Conservation (phyloP, 306 rosid genomes). For the Lablab purpureus region DNA sequence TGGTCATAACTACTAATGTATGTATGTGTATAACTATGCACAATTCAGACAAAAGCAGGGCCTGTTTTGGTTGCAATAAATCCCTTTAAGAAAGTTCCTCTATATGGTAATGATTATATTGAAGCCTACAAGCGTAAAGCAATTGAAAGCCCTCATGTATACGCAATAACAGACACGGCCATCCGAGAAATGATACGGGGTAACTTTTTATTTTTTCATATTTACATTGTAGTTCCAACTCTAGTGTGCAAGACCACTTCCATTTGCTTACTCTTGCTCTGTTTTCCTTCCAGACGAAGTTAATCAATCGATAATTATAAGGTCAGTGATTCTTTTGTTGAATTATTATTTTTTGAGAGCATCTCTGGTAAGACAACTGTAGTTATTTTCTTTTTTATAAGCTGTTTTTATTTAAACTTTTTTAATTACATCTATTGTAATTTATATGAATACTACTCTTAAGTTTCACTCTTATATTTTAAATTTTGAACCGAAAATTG, state of each 20-base stretch:
- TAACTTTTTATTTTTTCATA: conserved; percentile 36
- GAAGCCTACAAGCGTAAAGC: conserved; percentile 82
- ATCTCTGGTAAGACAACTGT: conserved; percentile 4
- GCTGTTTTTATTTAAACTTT: conserved; percentile 9
- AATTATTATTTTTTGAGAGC: conserved; percentile 6
- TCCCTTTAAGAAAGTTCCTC: conserved; percentile 88
- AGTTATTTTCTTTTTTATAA: conserved; percentile 17
- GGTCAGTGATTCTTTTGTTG: conserved; percentile 56
- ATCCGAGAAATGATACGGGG: conserved; percentile 93
- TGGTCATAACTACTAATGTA: conserved; percentile 9
- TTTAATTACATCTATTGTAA: background rate
- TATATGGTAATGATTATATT: conserved; percentile 83
- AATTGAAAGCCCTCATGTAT: conserved; percentile 86
- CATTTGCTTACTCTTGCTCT: conserved; percentile 38
- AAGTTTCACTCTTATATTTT: background rate
- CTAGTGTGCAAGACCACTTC: conserved; percentile 38
- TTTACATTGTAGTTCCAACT: conserved; percentile 10
- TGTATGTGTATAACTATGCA: conserved; percentile 40
- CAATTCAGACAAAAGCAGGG: conserved; percentile 87
- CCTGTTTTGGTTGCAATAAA: conserved; percentile 97
- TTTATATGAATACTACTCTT: conserved; percentile 1
- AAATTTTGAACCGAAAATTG: conserved; percentile 18
- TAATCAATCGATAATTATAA: conserved; percentile 92
- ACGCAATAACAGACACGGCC: conserved; percentile 93
- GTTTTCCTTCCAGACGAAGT: conserved; percentile 88